A percentile compares a stretch with the other conserved stretches of the same genome.
phyloP scores from a whole-genome alignment of 1,284 basidiomycete genomes.

The Phellopilus nigrolimitatus region DNA sequence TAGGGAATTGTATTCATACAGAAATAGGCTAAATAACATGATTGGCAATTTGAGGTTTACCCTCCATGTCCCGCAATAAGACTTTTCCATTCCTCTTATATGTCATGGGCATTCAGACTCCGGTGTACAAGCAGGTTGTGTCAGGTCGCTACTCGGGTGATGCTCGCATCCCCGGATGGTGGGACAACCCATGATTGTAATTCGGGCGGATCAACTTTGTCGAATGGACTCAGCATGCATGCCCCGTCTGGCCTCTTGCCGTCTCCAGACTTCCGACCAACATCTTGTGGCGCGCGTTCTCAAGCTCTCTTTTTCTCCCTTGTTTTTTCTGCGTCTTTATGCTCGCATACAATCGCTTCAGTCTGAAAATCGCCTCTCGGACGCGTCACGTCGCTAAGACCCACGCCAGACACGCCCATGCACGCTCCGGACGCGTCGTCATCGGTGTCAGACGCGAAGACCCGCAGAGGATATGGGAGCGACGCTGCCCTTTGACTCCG shows the following conservation, averaged over 20 bases:
- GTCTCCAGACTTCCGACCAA: too few species aligned
- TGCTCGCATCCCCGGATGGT: too few species aligned
- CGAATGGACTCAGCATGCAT: neutral
- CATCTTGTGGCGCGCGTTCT: too few species aligned
- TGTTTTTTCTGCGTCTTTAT: neutral
- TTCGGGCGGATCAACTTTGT: neutral
- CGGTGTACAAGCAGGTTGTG: too few species aligned
- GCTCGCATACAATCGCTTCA: neutral
- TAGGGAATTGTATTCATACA: too few species aligned
- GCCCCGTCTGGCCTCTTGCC: neutral
- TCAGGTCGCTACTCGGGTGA: too few species aligned
- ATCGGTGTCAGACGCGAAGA: slow-evolving; percentile 53
- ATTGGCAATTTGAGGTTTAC: neutral
- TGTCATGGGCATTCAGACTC: too few species aligned
- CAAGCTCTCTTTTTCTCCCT: neutral
- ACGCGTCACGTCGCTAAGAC: neutral
- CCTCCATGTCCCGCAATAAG: neutral
- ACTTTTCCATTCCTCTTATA: neutral
- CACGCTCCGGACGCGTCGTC: neutral
- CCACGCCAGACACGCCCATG: neutral
- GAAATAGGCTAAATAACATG: too few species aligned
- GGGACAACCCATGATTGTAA: neutral
- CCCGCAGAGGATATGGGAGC: slow-evolving; percentile 77
- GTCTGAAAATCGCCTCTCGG: neutral
- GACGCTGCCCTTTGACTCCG: slow-evolving; percentile 80